phyloP scores from a whole-genome alignment of 805 yeast species.

The Metschnikowia lunata region DNA sequence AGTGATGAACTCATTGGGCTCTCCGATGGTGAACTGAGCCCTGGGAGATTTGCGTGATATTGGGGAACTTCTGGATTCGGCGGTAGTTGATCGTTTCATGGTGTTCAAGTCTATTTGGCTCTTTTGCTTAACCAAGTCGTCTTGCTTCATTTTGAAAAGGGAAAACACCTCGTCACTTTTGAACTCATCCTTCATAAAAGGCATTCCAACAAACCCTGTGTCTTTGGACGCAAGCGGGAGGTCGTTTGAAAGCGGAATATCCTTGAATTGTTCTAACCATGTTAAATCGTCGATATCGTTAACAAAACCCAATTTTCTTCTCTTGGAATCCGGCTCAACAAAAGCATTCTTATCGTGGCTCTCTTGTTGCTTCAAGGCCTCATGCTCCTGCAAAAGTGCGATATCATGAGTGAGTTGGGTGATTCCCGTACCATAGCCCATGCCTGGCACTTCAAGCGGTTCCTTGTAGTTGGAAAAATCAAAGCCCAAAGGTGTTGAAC shows the following conservation, averaged over 20 bases:
- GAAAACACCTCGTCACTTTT: conserved; percentile 49
- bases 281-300: conserved; percentile 36
- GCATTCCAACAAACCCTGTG: conserved; percentile 47
- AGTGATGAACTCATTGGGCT: conserved; percentile 33
- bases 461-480: conserved; percentile 20
- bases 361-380: not conserved
- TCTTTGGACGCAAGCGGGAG: conserved; percentile 50
- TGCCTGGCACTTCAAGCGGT: not conserved
- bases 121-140: conserved; percentile 54
- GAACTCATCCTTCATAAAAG: conserved; percentile 15
- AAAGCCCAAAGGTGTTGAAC: conserved; percentile 37
- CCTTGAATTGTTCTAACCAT: conserved; percentile 70
- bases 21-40: conserved; percentile 19
- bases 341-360: not conserved
- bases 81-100: not conserved
- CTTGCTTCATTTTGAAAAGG: conserved; percentile 61
- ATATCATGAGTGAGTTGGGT: conserved; percentile 11
- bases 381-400: conserved; percentile 4
- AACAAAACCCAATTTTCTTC: conserved; percentile 11
- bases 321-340: conserved; percentile 1
- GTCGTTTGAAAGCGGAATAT: conserved; percentile 58
- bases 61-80: not conserved
- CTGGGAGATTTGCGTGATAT: conserved; percentile 6
- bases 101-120: conserved; percentile 7
- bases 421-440: conserved; percentile 11